Base-by-base conservation (phyloP, 495 filamentous ascomycete genomes). In the Elasticomyces elasticus region DNA sequence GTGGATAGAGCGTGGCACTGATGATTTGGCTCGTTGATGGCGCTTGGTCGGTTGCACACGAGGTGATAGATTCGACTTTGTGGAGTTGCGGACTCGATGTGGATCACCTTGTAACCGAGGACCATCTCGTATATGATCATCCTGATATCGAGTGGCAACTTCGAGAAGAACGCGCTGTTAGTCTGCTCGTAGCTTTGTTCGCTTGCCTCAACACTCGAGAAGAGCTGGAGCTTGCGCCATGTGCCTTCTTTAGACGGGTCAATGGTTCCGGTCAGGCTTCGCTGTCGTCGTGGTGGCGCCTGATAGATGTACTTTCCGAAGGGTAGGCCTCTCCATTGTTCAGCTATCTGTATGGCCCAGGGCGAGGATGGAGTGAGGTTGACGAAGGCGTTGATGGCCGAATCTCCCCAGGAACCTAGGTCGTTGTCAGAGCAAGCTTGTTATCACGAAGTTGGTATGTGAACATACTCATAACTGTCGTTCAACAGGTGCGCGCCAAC, bases 91-190 rank as follows among this genome's bases (percentile, higher is more conserved):
- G 51, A 47, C 4, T 52, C 44, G 40, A 63, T 44, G 24, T 63
- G 61, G 33, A 60, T 56, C n/a, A 51, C 19, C 50, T 51, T 54
- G 42, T 50, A 26, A 17, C 57, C 57, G 2, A 63, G 44, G 1
- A 59, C 49, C 38, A 51, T 48, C 24, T 63, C 61, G 50, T 60
- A 63, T 20, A 63, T 60, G 42, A 63, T 49, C 20, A 57, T 45
- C 28, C 61, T 56, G 33, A 63, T 35, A 24, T 63, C 61, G 23
- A 63, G 52, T 13, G 61, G 61, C 9, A 63, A 50, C 20, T 44
- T 56, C 19, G 49, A 35, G 4, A 63, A 42, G 24, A 60, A 49
- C 3, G 26, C n/a, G 41, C 49, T 52, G 9, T 49, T 31, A 13
- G 48, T 9, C 23, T 63, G 61, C 15, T 44, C 31, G 23, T 35